phyloP scores from a whole-genome alignment of 495 filamentous ascomycete species.

The Aspergillus olivimuriae region DNA sequence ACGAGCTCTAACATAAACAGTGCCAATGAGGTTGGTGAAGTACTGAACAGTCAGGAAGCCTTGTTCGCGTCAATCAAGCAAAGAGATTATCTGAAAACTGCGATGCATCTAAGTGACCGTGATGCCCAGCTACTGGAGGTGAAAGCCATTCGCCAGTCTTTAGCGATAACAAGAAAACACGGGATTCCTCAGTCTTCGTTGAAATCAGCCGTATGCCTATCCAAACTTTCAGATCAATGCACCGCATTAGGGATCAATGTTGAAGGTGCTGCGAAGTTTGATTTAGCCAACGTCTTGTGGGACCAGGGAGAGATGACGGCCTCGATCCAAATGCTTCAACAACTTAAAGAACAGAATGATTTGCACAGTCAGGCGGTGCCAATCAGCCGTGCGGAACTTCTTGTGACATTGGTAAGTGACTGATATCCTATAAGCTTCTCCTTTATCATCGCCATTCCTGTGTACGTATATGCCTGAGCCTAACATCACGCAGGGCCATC shows the following conservation, averaged over 20 bases:
- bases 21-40: constrained; percentile 72
- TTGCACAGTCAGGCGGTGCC: constrained; percentile 64
- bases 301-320: constrained; percentile 88
- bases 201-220: constrained; percentile 73
- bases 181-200: constrained; percentile 79
- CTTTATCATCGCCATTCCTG: neutral
- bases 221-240: constrained; percentile 61
- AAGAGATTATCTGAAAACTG: constrained; percentile 52
- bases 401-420: constrained; percentile 70
- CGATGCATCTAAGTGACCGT: constrained; percentile 47
- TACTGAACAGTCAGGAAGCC: constrained; percentile 75
- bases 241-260: constrained; percentile 64
- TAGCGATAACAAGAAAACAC: constrained; percentile 68
- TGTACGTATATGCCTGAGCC: neutral
- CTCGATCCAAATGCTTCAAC: constrained; percentile 81
- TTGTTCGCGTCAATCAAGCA: constrained; percentile 74
- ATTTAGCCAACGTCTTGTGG: constrained; percentile 87
- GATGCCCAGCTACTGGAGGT: constrained; percentile 69
- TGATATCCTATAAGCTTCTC: neutral
- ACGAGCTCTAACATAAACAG: constrained; percentile 36
- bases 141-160: constrained; percentile 63
- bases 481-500: constrained; percentile 53
- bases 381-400: constrained; percentile 69
- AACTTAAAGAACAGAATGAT: constrained; percentile 55
- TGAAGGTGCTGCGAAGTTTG: constrained; percentile 64